phyloP scores from a whole-genome alignment of 148 eudicot genomes.

The Cornus suecica region DNA sequence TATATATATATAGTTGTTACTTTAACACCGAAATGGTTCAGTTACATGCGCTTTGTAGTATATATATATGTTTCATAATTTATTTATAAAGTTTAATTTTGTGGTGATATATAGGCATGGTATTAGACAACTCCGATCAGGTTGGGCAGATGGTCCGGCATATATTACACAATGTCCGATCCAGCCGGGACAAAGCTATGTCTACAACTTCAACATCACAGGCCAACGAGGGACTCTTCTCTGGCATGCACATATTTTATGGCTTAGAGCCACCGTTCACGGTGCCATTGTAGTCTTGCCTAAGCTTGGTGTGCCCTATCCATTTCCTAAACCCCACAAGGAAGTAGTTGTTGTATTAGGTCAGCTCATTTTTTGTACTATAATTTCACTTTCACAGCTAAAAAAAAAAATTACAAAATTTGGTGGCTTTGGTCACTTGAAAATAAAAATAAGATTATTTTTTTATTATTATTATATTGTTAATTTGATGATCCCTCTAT shows the following conservation, averaged over 20 bases:
- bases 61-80: background rate
- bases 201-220: constrained; percentile 50
- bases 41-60: background rate
- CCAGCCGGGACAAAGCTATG: constrained; percentile 40
- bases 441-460: too few relatives aligned
- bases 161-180: constrained; percentile 63
- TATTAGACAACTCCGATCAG: constrained; percentile 47
- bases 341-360: constrained; percentile 55
- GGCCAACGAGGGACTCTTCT: constrained; percentile 57
- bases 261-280: constrained; percentile 54
- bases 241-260: constrained; percentile 57
- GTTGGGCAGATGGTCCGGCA: constrained; percentile 65
- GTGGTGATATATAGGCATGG: constrained; percentile 45
- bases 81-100: background rate
- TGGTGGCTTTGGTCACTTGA: background rate
- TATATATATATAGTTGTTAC: too few relatives aligned
- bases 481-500: background rate
- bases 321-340: constrained; percentile 52
- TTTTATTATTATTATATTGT: too few relatives aligned
- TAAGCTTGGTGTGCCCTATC: constrained; percentile 53
- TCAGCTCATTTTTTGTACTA: constrained; percentile 2
- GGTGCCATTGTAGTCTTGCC: constrained; percentile 50
- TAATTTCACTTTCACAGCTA: background rate
- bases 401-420: background rate
- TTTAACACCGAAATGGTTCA: too few relatives aligned